Conservation (phyloP, 768 basidiomycete genomes). For the Termitomyces titanicus region DNA sequence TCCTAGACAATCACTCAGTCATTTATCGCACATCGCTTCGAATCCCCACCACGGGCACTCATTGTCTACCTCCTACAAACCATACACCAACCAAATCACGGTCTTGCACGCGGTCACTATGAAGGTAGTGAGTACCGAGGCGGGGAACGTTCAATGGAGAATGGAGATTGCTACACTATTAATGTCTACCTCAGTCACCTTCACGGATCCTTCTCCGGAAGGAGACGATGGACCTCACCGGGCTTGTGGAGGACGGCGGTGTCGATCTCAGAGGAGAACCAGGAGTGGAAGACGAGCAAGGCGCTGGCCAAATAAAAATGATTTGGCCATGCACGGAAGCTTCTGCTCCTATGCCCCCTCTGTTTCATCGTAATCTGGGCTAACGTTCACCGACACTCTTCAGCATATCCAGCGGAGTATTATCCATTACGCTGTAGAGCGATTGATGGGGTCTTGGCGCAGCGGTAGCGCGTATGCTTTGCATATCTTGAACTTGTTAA, state of each 20-base stretch:
- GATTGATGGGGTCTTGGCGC: no score
- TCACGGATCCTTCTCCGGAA: background rate
- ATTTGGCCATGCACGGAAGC: background rate
- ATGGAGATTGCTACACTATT: conserved; percentile 15
- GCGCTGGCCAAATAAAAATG: conserved; percentile 7
- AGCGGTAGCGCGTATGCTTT: no score
- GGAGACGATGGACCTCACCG: background rate
- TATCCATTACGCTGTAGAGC: no score
- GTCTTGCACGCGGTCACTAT: background rate
- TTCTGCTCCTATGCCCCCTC: background rate
- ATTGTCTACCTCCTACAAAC: background rate
- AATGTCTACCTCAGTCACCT: conserved; percentile 1
- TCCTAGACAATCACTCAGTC: background rate
- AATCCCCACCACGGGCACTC: background rate
- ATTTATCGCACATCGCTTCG: background rate
- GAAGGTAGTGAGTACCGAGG: conserved; percentile 5
- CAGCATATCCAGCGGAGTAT: no score
- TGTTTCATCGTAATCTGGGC: no score
- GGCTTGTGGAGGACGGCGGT: background rate
- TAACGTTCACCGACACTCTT: no score
- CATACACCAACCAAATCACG: background rate
- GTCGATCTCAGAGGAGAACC: background rate
- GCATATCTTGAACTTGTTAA: no score
- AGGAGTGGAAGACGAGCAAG: background rate
- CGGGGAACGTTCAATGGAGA: conserved; percentile 18